phyloP scores from a whole-genome alignment of 202 grass and related monocot genomes.

The Schoenoplectus triqueter region DNA sequence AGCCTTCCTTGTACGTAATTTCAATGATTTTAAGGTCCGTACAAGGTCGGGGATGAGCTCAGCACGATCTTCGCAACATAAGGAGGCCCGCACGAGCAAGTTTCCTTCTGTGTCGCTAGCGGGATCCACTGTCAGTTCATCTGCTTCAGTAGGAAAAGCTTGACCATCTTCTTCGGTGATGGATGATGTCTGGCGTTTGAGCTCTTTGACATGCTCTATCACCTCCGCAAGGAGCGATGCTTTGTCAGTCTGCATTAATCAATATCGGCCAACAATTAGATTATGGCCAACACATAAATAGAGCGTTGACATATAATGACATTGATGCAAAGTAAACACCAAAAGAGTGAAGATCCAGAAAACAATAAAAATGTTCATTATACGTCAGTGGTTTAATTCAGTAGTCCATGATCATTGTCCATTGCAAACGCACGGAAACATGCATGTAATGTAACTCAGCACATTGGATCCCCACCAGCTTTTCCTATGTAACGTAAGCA shows the following conservation, averaged over 20 bases:
- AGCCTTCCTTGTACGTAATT: conserved; percentile 62
- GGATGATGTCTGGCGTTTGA: conserved; percentile 88
- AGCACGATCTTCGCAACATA: conserved; percentile 92
- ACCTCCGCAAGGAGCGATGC: conserved; percentile 96
- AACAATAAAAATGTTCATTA: too few relatives aligned
- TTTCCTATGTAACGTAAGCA: too few relatives aligned
- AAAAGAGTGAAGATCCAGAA: too few relatives aligned
- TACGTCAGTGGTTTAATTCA: too few relatives aligned
- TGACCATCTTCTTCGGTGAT: conserved; percentile 33
- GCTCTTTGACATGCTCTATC: conserved; percentile 92
- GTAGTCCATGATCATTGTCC: too few relatives aligned
- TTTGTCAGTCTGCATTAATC: conserved; percentile 79
- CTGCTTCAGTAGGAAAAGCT: conserved; percentile 76
- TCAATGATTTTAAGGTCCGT: conserved; percentile 66
- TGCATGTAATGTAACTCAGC: too few relatives aligned
- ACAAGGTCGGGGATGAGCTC: conserved; percentile 90
- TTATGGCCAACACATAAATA: neutral
- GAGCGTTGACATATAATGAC: too few relatives aligned
- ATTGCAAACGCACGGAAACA: too few relatives aligned
- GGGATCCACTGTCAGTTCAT: conserved; percentile 84
- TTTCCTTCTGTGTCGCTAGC: conserved; percentile 51
- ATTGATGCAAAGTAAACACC: too few relatives aligned
- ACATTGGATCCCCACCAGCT: too few relatives aligned
- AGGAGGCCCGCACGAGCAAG: conserved; percentile 71
- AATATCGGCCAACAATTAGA: conserved; percentile 30